Evolutionary conservation across 805 yeast genomes (phyloP).

Genomic region (Kuraishia ogatae): DNA sequence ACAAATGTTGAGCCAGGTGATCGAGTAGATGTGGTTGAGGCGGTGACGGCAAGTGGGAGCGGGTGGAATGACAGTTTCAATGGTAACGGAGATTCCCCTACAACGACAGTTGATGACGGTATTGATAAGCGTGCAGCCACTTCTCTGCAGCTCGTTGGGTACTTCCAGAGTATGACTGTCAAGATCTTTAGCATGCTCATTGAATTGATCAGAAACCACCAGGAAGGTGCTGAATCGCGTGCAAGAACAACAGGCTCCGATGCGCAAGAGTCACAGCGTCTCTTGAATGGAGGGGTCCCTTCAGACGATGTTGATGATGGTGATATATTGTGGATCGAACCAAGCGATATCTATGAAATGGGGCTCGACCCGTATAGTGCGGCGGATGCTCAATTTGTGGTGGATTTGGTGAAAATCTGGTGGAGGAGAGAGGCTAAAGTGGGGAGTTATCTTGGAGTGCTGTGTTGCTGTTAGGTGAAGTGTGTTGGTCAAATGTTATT

Average conservation of each 20-base stretch:
- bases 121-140: conserved; percentile 9
- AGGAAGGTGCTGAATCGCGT: conserved; percentile 6
- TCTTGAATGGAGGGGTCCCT: neutral
- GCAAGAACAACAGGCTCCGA: neutral
- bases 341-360: conserved; percentile 43
- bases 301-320: conserved; percentile 4
- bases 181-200: conserved; percentile 29
- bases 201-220: conserved; percentile 25
- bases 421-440: neutral
- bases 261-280: conserved; percentile 7
- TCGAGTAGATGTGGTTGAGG: neutral
- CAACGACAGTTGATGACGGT: conserved; percentile 6
- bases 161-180: conserved; percentile 40
- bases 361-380: conserved; percentile 47
- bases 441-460: neutral
- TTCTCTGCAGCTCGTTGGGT: conserved; percentile 31
- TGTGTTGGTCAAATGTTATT: neutral
- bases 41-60: neutral
- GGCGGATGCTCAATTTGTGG: conserved; percentile 35
- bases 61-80: neutral
- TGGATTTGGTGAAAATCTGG: conserved; percentile 22
- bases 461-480: conserved; percentile 1
- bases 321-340: conserved; percentile 22
- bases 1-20: neutral
- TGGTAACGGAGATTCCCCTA: neutral